phyloP scores from a whole-genome alignment of 768 basidiomycete species.

The Lactarius trivialis region DNA sequence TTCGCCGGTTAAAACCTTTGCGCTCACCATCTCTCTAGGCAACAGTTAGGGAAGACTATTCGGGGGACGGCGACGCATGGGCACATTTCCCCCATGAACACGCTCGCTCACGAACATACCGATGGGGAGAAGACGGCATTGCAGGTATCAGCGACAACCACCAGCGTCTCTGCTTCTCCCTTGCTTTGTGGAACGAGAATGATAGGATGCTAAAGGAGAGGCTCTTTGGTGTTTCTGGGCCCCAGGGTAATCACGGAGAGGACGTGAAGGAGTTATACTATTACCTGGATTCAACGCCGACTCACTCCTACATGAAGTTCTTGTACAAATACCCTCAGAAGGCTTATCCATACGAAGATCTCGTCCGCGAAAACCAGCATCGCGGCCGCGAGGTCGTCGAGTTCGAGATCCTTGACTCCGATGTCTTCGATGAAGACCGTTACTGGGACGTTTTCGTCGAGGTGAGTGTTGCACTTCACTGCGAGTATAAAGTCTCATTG shows the following conservation, averaged over 20 bases:
- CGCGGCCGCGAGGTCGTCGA: slow-evolving; percentile 82
- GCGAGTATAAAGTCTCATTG: neutral
- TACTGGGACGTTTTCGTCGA: slow-evolving; percentile 99
- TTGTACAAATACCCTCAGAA: slow-evolving; percentile 98
- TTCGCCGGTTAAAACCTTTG: neutral
- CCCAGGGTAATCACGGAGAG: slow-evolving; percentile 98
- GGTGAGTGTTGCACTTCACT: slow-evolving; percentile 41
- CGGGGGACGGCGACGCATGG: slow-evolving; percentile 93
- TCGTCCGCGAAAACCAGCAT: slow-evolving; percentile 78
- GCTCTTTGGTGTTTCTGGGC: slow-evolving; percentile 91
- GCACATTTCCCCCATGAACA: slow-evolving; percentile 92
- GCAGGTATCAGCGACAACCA: slow-evolving; percentile 98
- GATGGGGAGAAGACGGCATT: slow-evolving; percentile 99
- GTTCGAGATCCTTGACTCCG: slow-evolving; percentile 91
- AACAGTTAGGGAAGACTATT: slow-evolving; percentile 98
- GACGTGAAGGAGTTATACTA: slow-evolving; percentile 99
- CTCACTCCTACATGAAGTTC: slow-evolving; percentile 99
- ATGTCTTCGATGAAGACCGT: slow-evolving; percentile 81
- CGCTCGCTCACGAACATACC: slow-evolving; percentile 87
- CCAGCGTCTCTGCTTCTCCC: slow-evolving; percentile 82
- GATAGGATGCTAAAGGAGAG: slow-evolving; percentile 97
- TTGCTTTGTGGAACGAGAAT: slow-evolving; percentile 91
- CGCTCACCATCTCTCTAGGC: slow-evolving; percentile 48
- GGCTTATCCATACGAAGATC: slow-evolving; percentile 87
- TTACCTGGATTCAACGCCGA: slow-evolving; percentile 97